Base-by-base conservation (phyloP, 352 stramenopile species). In the Phytophthora pseudosyringae region DNA sequence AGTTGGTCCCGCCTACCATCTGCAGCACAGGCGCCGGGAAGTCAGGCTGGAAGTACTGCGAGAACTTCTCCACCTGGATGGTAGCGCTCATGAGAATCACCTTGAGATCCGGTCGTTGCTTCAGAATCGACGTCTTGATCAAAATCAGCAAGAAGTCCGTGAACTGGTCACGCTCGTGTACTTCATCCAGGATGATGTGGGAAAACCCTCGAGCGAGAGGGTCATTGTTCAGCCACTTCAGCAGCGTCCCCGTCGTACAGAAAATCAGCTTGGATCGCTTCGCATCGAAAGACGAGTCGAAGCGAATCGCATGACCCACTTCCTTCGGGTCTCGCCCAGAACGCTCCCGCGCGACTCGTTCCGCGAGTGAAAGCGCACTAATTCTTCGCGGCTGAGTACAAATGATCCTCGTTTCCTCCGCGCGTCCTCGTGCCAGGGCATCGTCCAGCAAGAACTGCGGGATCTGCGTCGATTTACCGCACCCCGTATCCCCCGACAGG, bases 111-210 rank as follows among this genome's bases (percentile, higher is more conserved):
- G 80, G 80, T 46, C 90, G 76, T 25, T 89, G 79, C 47, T 81
- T 78, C 4, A 97, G 73, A 44, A 99, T 88, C 18, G 67, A 95
- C 15, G 77, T 92, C 67, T 86, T 96, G 72, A 99, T 83, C 47
- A 97, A 66, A 65, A 99, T 98, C 32, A 99, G 81, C 44, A 99
- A 67, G 67, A 99, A 98, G 64, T 99, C 97, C 1, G 93, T 98
- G 59, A 97, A 97, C 49, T 95, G 88, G 64, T 98, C 94, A 11
- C 95, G 88, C 72, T 99, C 96, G 76, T 98, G 93, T 26, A 98
- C 95, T 86, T 99, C 96, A 64, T 99, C 95, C 28, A 99, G 86
- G 47, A 99, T 97, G 35, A 99, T 76, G 56, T 98, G 90, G 4
- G 90, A 98, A 62, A 96, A 97, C 13, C 93, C 88, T 3, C 49